Base-by-base conservation (phyloP, 2,329 filamentous ascomycete species). In the Nectriaceae sp. region DNA sequence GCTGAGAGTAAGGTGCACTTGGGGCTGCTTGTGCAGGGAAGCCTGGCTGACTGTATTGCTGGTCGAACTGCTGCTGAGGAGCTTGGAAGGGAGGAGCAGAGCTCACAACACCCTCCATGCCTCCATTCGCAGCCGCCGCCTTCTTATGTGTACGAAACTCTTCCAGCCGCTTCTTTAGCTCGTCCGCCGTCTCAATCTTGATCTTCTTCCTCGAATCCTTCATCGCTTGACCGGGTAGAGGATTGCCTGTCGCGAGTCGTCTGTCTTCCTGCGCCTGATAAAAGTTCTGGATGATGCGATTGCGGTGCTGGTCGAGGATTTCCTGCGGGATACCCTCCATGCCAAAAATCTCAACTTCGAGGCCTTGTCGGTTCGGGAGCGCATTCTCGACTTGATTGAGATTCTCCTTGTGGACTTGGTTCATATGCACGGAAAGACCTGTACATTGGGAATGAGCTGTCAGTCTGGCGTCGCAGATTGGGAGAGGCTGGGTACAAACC, bases 341-440 rank as follows among this genome's bases (percentile, higher is more conserved):
- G 64, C 93, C 94, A 68, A 97, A 99, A 64, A 99, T 97, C 72
- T 99, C 94, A 51, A 96, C 84, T 51, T 96, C 90, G 51, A 96
- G 83, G 50, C 88, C 87, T 55, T 90, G 84, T 54, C 94, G 85
- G 63, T 93, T 93, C 0, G 89, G 86, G 3, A 97, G 80, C 42
- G 94, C 91, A 78, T 97, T 97, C 62, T 97, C 93, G 64, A 99
- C 91, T 38, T 85, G 83, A 18, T 83, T 84, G 42, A 97, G 80
- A 22, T 86, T 89, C 69, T 97, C 92, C 71, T 99, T 99, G 77
- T 99, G 94, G 40, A 99, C 94, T 70, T 99, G 94, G 67, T 93
- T 95, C 90, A 97, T 88, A 69, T 99, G 94, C 46, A 99, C 94
- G 29, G 88, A 89, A 52, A 99, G 83, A 76, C 94, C 91, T 96